Conservation (phyloP, 2,329 filamentous ascomycete genomes). For the Diplodia corticola region DNA sequence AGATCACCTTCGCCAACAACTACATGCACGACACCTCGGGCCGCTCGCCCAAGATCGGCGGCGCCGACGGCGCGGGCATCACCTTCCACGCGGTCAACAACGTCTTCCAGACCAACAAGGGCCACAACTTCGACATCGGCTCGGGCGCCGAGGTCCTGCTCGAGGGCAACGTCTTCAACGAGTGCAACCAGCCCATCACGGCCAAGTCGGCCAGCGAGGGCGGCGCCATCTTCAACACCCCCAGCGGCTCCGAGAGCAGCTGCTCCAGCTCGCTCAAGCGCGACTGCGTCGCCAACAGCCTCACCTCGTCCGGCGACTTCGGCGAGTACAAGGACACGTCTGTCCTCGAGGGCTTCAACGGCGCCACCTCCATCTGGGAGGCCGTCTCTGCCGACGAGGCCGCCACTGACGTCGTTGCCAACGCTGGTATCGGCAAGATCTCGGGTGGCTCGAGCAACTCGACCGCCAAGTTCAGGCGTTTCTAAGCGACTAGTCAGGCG, state of each 20-base stretch:
- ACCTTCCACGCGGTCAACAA: slow-evolving; percentile 34
- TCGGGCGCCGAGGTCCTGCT: slow-evolving; percentile 31
- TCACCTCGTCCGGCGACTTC: slow-evolving; percentile 23
- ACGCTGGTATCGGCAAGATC: slow-evolving; percentile 21
- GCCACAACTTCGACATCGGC: slow-evolving; percentile 46
- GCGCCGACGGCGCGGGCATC: slow-evolving; percentile 32
- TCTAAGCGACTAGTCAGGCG: neutral
- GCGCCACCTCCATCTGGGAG: slow-evolving; percentile 3
- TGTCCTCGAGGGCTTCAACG: slow-evolving; percentile 14
- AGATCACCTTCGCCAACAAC: slow-evolving; percentile 47
- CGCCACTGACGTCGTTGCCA: neutral
- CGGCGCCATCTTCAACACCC: slow-evolving; percentile 35
- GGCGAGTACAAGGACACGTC: slow-evolving; percentile 13
- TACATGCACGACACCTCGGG: slow-evolving; percentile 49
- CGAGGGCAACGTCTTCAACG: slow-evolving; percentile 50
- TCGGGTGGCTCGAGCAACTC: neutral
- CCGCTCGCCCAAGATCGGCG: slow-evolving; percentile 46
- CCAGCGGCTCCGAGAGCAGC: neutral
- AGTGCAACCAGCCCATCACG: slow-evolving; percentile 45
- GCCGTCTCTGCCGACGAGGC: slow-evolving; percentile 3
- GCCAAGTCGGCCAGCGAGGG: slow-evolving; percentile 30
- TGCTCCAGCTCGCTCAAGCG: slow-evolving; percentile 19
- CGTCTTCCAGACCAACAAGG: slow-evolving; percentile 30
- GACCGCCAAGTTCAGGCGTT: neutral
- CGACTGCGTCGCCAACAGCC: slow-evolving; percentile 19